Evolutionary conservation across 106 monocot genomes (phyloP).

Genomic region (Dactylorhiza incarnata): DNA sequence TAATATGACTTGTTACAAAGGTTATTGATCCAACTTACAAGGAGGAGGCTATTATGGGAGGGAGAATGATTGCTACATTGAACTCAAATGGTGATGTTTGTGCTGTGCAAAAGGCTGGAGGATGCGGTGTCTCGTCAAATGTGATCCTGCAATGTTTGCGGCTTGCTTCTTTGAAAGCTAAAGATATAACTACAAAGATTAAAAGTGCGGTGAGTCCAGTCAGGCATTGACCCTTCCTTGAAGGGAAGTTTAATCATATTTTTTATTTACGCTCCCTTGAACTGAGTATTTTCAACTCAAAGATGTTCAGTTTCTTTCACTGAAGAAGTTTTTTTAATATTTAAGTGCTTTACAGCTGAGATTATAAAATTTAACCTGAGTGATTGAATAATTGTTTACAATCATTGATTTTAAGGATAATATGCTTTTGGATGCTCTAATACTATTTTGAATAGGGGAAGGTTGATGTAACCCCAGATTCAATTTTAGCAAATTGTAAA

Average conservation of each 20-base stretch:
- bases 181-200: conserved; percentile 79
- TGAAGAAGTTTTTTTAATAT: not conserved
- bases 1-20: conserved; percentile 23
- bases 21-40: conserved; percentile 80
- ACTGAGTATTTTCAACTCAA: not conserved
- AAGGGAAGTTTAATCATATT: not conserved
- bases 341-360: not conserved
- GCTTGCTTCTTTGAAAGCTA: conserved; percentile 69
- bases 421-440: too few relatives aligned
- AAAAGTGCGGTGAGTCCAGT: conserved; percentile 52
- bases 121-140: conserved; percentile 54
- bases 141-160: conserved; percentile 70
- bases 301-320: not conserved
- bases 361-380: not conserved
- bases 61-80: conserved; percentile 81
- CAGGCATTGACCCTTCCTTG: not conserved
- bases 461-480: too few relatives aligned
- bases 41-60: conserved; percentile 83
- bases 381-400: not conserved
- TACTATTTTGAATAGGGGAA: too few relatives aligned
- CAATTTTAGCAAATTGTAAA: too few relatives aligned
- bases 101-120: conserved; percentile 88
- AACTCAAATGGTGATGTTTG: conserved; percentile 90
- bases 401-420: too few relatives aligned
- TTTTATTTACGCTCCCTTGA: not conserved